These are phyloP conservation scores for Coccomyxa subellipsoidea DNA, from an alignment of 163 green algal genomes.

Conservation along the genomic window DNA sequence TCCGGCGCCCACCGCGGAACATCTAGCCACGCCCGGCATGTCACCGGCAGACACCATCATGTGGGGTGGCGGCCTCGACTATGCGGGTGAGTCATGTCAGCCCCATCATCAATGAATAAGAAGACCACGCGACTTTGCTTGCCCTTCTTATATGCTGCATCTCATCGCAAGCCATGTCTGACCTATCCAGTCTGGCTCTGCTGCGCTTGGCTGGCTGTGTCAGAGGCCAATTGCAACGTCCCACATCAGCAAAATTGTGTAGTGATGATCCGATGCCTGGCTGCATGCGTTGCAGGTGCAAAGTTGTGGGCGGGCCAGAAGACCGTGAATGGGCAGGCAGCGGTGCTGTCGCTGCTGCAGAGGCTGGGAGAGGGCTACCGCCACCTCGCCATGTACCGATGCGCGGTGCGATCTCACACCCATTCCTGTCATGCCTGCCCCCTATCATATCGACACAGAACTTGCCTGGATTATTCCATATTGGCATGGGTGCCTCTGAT, in stretches of 20 bases:
- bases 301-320: conserved; percentile 12
- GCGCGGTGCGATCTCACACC: conserved; percentile 17
- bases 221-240: background rate
- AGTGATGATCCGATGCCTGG: background rate
- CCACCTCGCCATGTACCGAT: conserved; percentile 72
- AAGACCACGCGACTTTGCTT: background rate
- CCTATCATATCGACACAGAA: background rate
- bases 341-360: conserved; percentile 59
- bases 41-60: background rate
- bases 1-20: background rate
- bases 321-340: conserved; percentile 25
- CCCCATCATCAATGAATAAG: background rate
- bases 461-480: background rate
- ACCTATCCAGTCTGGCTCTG: background rate
- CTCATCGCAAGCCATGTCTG: background rate
- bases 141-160: background rate
- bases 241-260: background rate
- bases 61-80: background rate
- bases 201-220: background rate
- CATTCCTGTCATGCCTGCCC: background rate
- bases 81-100: background rate
- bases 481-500: background rate
- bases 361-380: conserved; percentile 63
- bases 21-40: background rate
- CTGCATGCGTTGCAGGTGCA: background rate